Evolutionary conservation across 2,329 filamentous ascomycete species (phyloP).

Genomic region (Metarhizium rileyi): DNA sequence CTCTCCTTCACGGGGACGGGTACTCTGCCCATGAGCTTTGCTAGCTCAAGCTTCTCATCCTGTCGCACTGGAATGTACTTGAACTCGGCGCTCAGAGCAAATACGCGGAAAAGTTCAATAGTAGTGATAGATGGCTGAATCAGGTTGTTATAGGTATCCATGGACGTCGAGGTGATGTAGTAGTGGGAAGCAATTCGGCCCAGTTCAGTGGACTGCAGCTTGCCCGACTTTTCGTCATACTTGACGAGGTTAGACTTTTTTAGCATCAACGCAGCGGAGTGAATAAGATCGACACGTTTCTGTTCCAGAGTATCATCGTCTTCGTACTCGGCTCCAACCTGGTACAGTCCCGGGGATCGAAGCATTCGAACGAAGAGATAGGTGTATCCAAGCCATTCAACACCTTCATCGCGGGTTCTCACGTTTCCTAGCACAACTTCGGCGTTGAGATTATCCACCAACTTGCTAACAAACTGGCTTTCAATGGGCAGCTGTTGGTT

Average conservation of each 20-base stretch:
- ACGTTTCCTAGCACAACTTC: constrained; percentile 94
- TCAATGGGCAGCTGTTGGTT: constrained; percentile 98
- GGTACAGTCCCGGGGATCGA: constrained; percentile 86
- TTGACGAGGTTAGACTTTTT: constrained; percentile 85
- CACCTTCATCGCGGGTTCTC: constrained; percentile 82
- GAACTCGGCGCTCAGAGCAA: constrained; percentile 93
- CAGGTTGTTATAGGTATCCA: constrained; percentile 94
- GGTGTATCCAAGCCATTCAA: constrained; percentile 98
- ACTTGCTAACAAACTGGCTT: constrained; percentile 84
- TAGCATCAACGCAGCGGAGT: constrained; percentile 80
- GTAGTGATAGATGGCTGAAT: constrained; percentile 87
- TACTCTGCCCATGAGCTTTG: constrained; percentile 79
- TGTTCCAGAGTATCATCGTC: constrained; percentile 87
- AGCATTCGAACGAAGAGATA: constrained; percentile 98
- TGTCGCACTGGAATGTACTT: constrained; percentile 97
- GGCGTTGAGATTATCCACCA: constrained; percentile 93
- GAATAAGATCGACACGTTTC: constrained; percentile 92
- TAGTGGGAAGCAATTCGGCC: constrained; percentile 96
- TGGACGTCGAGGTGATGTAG: constrained; percentile 93
- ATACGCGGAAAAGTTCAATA: constrained; percentile 94
- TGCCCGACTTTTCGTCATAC: constrained; percentile 89
- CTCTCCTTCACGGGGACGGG: constrained; percentile 96
- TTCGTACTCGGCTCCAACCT: constrained; percentile 91
- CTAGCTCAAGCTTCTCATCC: constrained; percentile 93
- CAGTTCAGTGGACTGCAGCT: constrained; percentile 82